Base-by-base conservation (phyloP, 257 asterid genomes). In the Parsonsia alboflavescens region DNA sequence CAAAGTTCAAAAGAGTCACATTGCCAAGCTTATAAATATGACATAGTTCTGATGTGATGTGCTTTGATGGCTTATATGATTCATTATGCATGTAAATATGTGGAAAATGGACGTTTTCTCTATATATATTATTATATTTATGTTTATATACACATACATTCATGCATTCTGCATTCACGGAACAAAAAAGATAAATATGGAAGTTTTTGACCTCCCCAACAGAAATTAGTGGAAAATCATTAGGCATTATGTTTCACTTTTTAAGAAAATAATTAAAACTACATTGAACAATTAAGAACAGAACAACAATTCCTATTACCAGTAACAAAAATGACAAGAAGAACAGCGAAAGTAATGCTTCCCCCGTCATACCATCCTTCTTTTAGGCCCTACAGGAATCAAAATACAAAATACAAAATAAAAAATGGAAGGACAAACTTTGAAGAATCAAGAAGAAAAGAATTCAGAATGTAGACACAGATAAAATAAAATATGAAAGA, bases 301-400 rank as follows among this genome's bases (percentile, higher is more conserved):
- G n/a, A 71, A 74, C 48, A 70, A 50, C 36, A 77, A 70, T 42
- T 22, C 66, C 33, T 21, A 21, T 44, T 70, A 91, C 98, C 98
- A 57, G 99, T 94, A 52, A 94, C 97, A 75, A 87, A 72, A 79
- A 94, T 92, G 82, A 94, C 97, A 77, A 94, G 96, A 84, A 94
- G 82, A 77, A 94, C 97, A 65, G 99, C 99, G 82, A 94, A 92
- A 62, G 90, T 75, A 71, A 94, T 94, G 89, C 99, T 92, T 83
- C 97, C 97, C 73, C 99, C 99, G 85, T 94, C 99, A 82, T 90
- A 90, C 99, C 97, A 94, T 74, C 99, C 99, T 71, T 90, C 88
- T 78, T 82, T 16, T 62, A 88, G 71, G 61, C 99, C 99, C 99
- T 93, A 81, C 62, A 75, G 66, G 65, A 52, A 73, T 39, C 45